These are phyloP conservation scores for Aspergillus uvarum DNA, from an alignment of 2,329 filamentous ascomycete genomes.

Conservation along the genomic window DNA sequence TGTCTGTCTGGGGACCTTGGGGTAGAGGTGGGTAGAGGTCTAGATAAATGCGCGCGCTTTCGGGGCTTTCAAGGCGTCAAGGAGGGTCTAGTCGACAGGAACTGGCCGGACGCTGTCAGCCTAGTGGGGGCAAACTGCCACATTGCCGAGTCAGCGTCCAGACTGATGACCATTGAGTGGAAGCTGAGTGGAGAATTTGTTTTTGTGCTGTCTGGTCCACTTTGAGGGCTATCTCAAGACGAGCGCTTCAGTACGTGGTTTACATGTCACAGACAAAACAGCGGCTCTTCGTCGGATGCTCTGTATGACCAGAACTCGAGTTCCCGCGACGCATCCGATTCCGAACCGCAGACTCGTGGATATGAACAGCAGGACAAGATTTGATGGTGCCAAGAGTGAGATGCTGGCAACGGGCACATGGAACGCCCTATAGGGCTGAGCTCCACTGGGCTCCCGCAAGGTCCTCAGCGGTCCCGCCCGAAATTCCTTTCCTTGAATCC, in stretches of 20 bases:
- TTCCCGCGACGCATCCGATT: too few relatives aligned
- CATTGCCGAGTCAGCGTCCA: not conserved
- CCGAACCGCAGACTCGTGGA: too few relatives aligned
- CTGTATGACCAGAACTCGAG: too few relatives aligned
- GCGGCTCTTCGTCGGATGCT: too few relatives aligned
- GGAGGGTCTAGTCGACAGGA: not conserved
- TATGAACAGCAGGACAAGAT: too few relatives aligned
- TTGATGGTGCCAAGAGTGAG: slow-evolving; percentile 39
- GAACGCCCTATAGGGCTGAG: slow-evolving; percentile 30
- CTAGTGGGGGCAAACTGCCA: not conserved
- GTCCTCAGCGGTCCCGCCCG: not conserved
- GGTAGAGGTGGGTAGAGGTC: not conserved
- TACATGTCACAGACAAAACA: too few relatives aligned
- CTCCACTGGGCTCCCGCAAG: not conserved
- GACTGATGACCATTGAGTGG: not conserved
- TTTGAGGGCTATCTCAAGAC: not conserved
- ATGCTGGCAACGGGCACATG: slow-evolving; percentile 36
- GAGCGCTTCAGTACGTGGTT: too few relatives aligned
- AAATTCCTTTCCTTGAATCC: not conserved
- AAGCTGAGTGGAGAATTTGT: not conserved
- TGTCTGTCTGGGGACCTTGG: not conserved
- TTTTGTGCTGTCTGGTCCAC: not conserved
- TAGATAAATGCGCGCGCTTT: not conserved
- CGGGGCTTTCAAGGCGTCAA: not conserved
- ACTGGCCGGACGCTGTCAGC: not conserved